phyloP scores from a whole-genome alignment of 208 protist genomes.

The Leishmania braziliensis region DNA sequence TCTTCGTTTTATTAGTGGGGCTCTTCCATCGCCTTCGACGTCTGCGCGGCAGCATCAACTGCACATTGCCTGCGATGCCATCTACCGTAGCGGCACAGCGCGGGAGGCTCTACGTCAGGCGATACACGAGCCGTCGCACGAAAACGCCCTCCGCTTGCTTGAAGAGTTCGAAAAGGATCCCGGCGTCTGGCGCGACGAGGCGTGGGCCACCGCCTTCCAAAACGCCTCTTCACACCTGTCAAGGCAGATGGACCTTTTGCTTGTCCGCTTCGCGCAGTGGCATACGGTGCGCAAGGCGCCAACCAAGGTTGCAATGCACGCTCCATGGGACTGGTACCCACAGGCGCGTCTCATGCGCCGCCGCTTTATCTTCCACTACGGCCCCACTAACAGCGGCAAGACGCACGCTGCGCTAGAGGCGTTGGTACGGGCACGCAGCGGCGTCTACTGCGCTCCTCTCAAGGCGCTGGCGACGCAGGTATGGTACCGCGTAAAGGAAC shows the following conservation, averaged over 20 bases:
- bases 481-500: slow-evolving; percentile 71
- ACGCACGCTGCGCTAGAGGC: slow-evolving; percentile 87
- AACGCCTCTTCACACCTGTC: slow-evolving; percentile 17
- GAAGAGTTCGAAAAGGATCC: slow-evolving; percentile 53
- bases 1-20: neutral
- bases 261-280: slow-evolving; percentile 60
- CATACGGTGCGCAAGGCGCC: slow-evolving; percentile 62
- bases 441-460: slow-evolving; percentile 94
- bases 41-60: slow-evolving; percentile 16
- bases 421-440: slow-evolving; percentile 59
- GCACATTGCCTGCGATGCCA: slow-evolving; percentile 41
- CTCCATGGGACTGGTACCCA: slow-evolving; percentile 87
- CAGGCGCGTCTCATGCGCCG: slow-evolving; percentile 73
- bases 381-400: slow-evolving; percentile 96
- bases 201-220: slow-evolving; percentile 31
- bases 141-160: slow-evolving; percentile 57
- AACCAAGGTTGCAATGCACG: slow-evolving; percentile 59
- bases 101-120: slow-evolving; percentile 52
- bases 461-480: slow-evolving; percentile 95
- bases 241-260: slow-evolving; percentile 33
- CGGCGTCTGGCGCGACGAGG: slow-evolving; percentile 26
- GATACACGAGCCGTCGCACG: slow-evolving; percentile 69
- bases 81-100: slow-evolving; percentile 53
- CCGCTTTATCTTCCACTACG: slow-evolving; percentile 89
- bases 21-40: neutral